A percentile compares a stretch with the other conserved stretches of the same genome.
These are phyloP conservation scores for Saturnispora dispora DNA, from an alignment of 805 yeast species.

Conservation along the genomic window DNA sequence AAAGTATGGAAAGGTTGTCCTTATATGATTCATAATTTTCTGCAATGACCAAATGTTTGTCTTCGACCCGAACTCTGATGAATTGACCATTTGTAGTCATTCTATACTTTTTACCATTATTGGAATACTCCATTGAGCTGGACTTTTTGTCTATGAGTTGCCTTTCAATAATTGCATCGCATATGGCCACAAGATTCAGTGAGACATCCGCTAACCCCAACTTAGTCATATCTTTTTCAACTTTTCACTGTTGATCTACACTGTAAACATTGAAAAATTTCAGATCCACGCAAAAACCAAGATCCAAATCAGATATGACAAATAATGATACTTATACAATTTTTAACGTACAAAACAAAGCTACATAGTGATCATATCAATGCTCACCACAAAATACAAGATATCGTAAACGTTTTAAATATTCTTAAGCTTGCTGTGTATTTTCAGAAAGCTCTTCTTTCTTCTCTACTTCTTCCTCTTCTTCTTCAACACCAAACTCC, in stretches of 20 bases:
- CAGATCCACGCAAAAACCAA: not conserved
- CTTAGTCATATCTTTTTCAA: not conserved
- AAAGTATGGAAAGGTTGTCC: constrained; percentile 31
- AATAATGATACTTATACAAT: not conserved
- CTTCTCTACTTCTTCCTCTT: not conserved
- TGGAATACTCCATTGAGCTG: constrained; percentile 23
- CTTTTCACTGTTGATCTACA: not conserved
- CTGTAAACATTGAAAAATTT: not conserved
- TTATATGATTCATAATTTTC: constrained; percentile 17
- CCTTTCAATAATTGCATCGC: constrained; percentile 23
- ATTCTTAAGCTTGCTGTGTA: not conserved
- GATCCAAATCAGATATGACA: not conserved
- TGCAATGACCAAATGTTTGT: constrained; percentile 38
- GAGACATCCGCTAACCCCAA: constrained; percentile 22
- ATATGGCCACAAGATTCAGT: constrained; percentile 20
- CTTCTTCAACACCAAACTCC: constrained; percentile 58
- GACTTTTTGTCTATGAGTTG: constrained; percentile 18
- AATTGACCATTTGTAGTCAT: constrained; percentile 37
- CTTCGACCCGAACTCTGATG: constrained; percentile 39
- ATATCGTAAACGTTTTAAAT: not conserved
- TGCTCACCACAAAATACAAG: not conserved
- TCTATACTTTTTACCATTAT: constrained; percentile 41
- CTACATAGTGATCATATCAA: not conserved
- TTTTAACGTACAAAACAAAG: not conserved
- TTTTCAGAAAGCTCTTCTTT: not conserved